These are phyloP conservation scores for Ustilago crameri DNA, from an alignment of 1,284 basidiomycete genomes.

Conservation along the genomic window DNA sequence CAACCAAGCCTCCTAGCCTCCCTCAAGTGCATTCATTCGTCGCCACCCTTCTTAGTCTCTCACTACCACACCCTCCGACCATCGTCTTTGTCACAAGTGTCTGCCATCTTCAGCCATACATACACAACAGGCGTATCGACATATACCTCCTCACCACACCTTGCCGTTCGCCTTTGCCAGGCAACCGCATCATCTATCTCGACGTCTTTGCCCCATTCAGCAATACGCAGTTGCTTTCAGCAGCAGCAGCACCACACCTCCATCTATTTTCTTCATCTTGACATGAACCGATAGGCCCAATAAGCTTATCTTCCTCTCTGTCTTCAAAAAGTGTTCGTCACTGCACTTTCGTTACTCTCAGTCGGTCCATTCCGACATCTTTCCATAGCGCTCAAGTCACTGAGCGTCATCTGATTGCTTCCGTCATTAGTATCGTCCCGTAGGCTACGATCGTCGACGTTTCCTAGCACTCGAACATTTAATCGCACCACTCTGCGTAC, in stretches of 20 bases:
- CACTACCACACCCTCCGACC: conserved; percentile 7
- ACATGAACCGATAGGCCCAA: no score
- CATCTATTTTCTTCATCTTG: neutral
- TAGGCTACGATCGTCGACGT: conserved; percentile 44
- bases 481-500: conserved; percentile 38
- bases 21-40: neutral
- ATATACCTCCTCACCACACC: neutral
- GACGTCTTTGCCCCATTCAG: neutral
- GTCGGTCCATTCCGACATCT: no score
- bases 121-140: neutral
- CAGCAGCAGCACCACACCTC: neutral
- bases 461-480: conserved; percentile 12
- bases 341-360: no score
- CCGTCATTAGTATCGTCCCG: conserved; percentile 39
- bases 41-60: neutral
- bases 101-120: neutral
- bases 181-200: conserved; percentile 1
- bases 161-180: conserved; percentile 2
- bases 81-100: neutral
- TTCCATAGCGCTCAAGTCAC: neutral
- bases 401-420: conserved; percentile 9
- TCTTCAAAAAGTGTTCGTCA: no score
- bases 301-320: no score
- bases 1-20: neutral
- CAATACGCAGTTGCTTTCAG: neutral